Percentiles rank a stretch among this genome's conserved stretches.
phyloP scores from a whole-genome alignment of 164 flowering plant genomes.

The Annona cherimola region DNA sequence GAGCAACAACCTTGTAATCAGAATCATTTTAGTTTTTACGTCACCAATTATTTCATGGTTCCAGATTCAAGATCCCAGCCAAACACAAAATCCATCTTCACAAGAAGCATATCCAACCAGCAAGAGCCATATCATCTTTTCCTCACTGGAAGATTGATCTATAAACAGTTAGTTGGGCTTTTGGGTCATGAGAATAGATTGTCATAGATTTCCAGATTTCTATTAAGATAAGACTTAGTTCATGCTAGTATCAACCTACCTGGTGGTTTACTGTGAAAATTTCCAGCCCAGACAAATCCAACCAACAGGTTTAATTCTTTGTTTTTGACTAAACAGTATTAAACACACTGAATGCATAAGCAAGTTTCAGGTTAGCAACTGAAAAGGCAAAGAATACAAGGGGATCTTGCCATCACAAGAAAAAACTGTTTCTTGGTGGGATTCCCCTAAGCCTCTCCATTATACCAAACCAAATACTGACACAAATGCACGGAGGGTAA shows the following conservation, averaged over 20 bases:
- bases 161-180: too few species aligned
- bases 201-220: too few species aligned
- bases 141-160: too few species aligned
- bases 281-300: neutral
- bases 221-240: neutral
- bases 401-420: neutral
- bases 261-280: neutral
- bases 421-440: neutral
- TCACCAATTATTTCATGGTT: too few species aligned
- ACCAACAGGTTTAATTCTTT: neutral
- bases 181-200: too few species aligned
- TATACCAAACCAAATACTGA: neutral
- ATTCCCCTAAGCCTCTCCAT: neutral
- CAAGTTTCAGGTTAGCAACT: neutral
- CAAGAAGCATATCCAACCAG: too few species aligned
- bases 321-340: neutral
- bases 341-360: neutral
- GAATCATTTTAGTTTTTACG: too few species aligned
- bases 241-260: neutral
- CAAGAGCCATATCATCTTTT: too few species aligned
- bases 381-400: neutral
- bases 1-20: too few species aligned
- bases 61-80: too few species aligned
- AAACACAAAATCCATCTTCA: too few species aligned
- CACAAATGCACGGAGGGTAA: neutral